Base-by-base conservation (phyloP, 306 rosid species). In the Lotus japonicus region DNA sequence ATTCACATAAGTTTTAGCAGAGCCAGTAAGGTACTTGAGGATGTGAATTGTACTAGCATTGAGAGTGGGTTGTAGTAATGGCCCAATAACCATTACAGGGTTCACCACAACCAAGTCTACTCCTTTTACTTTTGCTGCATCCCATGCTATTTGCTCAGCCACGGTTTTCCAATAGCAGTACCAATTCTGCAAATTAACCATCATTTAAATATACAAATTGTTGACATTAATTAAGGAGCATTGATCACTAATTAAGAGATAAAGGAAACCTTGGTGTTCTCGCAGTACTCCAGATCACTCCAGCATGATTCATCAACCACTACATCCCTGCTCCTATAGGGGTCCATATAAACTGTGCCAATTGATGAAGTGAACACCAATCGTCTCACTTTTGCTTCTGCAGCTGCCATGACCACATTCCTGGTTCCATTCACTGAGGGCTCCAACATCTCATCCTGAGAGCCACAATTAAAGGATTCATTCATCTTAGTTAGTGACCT, bases 281-380 rank as follows among this genome's bases (percentile, higher is more conserved):
- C 90, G 95, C 97, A 90, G 14, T 86, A 87, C 5, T 94, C 97
- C 43, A 94, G 83, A 57, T 94, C 89, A 67, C 96, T 88, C 98
- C 98, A 94, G 33, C 85, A 94, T 0, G 92, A 86, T 55, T 90
- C 98, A 5, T 90, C 96, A 23, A 94, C 81, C 15, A 90, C 81
- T 9, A 8, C 77, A 33, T 90, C 96, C 4, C 84, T 85, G 43
- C 85, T 69, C 17, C 90, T 81, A 7, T 71, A 71, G 5, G 96
- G 89, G 81, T 94, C 81, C 97, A 90, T 90, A 65, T 86, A 88
- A 1, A 90, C 95, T 0, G 97, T 84, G 1, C 96, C 97, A n/a
- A 94, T 94, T 0, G 98, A 94, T 5, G 98, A 94, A 11, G 98
- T 94, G 83, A 94, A 90, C 43, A 90, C 97, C 36, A 94, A 92